Evolutionary conservation across 768 basidiomycete species (phyloP), one percentile per base, ranked within the genome.

Genomic region (Daedaleopsis sinensis): DNA sequence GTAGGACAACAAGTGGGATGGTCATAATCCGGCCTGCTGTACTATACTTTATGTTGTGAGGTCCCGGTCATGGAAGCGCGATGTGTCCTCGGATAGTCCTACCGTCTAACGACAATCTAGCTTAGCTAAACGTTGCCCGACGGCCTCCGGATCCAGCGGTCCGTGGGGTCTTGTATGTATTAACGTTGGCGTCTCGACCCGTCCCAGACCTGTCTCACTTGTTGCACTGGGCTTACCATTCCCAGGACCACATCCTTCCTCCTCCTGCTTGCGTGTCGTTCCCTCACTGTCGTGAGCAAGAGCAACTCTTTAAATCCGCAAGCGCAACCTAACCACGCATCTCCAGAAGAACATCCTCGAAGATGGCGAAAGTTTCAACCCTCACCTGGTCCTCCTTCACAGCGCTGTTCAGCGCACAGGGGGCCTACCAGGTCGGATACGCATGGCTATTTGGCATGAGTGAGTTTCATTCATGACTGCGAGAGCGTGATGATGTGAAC

Each of bases 361-460:
- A 32, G 13, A 68, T 68, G 68, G 58, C 71, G 23, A 51, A 65
- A 16, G 56, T 63, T 16, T 55, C 63, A 36, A 55, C 58, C 11
- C 55, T 72, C 42, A 63, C 43, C 19, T 46, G 64, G 37, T 63
- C 66, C 11, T 63, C 65, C 15, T 42, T 72, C 27, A 15, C 65
- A 12, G 59, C 55, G 32, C 57, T 74, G n/a, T 59, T 75, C 57
- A 70, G 59, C 44, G 57, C 68, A 7, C 64, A 63, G 43, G 79
- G 80, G 18, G 51, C 81, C 5, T 88, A 89, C 63, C 69, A 84
- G 27, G 62, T 87, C 27, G 82, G 77, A n/a, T 89, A 84, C 74
- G 77, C 77, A 12, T 87, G 84, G 82, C 71, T 88, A 32, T 85
- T 85, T 72, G 88, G 88, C 61, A 88, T 87, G 88, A 85, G 88